These are phyloP conservation scores for Pseudoturritis turrita DNA, from an alignment of 345 rosid genomes.

Conservation along the genomic window DNA sequence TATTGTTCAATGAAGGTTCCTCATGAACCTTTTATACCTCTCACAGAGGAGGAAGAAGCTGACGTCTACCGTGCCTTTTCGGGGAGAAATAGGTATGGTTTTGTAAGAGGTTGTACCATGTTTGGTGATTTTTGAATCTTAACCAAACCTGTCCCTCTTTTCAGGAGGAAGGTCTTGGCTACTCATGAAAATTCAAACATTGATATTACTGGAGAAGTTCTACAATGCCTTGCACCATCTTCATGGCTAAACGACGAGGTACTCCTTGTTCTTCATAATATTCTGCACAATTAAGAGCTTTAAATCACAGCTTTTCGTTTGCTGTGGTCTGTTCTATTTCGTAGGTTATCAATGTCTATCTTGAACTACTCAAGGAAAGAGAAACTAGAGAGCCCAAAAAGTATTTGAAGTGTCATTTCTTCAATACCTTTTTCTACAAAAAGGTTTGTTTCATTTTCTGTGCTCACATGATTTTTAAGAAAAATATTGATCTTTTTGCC, in stretches of 20 bases:
- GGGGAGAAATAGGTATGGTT: constrained; percentile 49
- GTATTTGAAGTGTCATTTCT: constrained; percentile 90
- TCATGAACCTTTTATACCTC: constrained; percentile 61
- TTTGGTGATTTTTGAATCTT: neutral
- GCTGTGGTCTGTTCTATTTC: constrained; percentile 20
- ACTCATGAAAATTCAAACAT: constrained; percentile 60
- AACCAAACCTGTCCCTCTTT: constrained; percentile 8
- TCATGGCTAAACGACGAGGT: constrained; percentile 99
- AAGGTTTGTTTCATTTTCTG: constrained; percentile 50
- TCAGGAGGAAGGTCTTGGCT: constrained; percentile 61
- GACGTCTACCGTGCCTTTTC: constrained; percentile 54
- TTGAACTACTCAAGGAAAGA: constrained; percentile 90
- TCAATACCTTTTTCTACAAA: constrained; percentile 90
- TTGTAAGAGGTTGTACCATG: neutral
- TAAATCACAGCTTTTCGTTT: neutral
- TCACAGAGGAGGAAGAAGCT: constrained; percentile 64
- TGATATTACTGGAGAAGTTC: constrained; percentile 70
- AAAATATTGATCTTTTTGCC: neutral
- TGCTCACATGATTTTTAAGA: neutral
- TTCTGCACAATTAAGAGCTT: neutral
- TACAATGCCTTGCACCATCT: constrained; percentile 73
- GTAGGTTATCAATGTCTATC: constrained; percentile 89
- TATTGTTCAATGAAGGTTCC: constrained; percentile 49
- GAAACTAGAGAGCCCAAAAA: constrained; percentile 83
- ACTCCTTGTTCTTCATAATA: neutral